Evolutionary conservation across 83 land plant genomes (phyloP).

Genomic region (Thuja plicata): DNA sequence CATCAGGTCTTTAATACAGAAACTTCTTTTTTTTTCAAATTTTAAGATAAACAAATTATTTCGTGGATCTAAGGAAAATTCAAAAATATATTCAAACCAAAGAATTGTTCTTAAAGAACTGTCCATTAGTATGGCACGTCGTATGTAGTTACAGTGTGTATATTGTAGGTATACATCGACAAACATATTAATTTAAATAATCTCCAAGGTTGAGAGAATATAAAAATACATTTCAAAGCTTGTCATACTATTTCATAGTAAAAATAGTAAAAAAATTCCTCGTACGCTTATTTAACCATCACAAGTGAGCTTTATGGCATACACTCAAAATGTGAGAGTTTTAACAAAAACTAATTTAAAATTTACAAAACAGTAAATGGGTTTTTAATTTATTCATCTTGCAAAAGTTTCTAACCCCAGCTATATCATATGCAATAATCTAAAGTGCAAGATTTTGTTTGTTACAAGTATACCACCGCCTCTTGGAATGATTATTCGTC

Average conservation of each 20-base stretch:
- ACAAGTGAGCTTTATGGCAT: neutral
- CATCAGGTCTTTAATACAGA: too few relatives aligned
- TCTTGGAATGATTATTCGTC: slow-evolving; percentile 37
- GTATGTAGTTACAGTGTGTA: neutral
- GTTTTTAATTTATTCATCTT: neutral
- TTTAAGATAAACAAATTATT: too few relatives aligned
- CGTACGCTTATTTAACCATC: neutral
- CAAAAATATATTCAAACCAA: neutral
- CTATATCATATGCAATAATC: slow-evolving; percentile 30
- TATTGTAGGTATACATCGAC: neutral
- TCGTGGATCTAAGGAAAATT: neutral
- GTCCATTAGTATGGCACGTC: neutral
- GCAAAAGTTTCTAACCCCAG: neutral
- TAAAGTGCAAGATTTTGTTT: slow-evolving; percentile 46
- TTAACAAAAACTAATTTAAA: neutral
- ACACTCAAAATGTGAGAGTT: neutral
- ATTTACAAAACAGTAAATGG: neutral
- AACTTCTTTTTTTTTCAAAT: too few relatives aligned
- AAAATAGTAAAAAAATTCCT: neutral
- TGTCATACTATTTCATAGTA: neutral
- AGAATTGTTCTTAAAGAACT: neutral
- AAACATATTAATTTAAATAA: neutral
- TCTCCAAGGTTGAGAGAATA: neutral
- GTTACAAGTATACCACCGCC: slow-evolving; percentile 61
- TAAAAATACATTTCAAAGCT: neutral